A percentile compares a stretch with the other conserved stretches of the same genome.
Conservation (phyloP, 805 yeast species). For the Kuraishia ogatae region DNA sequence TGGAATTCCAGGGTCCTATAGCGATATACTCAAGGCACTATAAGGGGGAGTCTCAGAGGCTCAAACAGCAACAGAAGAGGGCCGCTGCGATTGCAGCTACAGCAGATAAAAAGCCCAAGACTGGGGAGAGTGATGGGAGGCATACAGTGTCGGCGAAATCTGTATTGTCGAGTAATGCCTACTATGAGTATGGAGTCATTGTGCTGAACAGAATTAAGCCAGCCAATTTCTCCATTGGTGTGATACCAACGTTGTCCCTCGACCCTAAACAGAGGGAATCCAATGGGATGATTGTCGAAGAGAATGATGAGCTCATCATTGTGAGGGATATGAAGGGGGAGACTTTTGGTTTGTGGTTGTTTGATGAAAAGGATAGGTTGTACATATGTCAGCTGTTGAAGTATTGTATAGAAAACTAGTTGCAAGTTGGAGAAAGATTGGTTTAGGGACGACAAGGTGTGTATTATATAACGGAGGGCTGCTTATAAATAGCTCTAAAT, state of each 20-base stretch:
- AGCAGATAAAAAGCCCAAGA: neutral
- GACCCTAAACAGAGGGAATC: slow-evolving; percentile 10
- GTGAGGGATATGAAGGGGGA: slow-evolving; percentile 60
- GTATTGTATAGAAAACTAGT: slow-evolving; percentile 2
- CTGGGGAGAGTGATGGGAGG: neutral
- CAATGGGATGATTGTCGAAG: slow-evolving; percentile 54
- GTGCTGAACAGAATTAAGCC: slow-evolving; percentile 62
- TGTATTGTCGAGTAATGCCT: slow-evolving; percentile 15
- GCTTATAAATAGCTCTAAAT: neutral
- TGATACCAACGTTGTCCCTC: slow-evolving; percentile 42
- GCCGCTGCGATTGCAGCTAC: slow-evolving; percentile 5
- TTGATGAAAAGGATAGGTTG: slow-evolving; percentile 57
- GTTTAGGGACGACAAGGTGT: too few relatives aligned
- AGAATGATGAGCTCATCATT: slow-evolving; percentile 61
- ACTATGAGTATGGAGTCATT: slow-evolving; percentile 58
- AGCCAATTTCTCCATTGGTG: slow-evolving; percentile 64
- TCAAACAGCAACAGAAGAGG: slow-evolving; percentile 14
- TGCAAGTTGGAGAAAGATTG: neutral
- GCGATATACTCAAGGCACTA: slow-evolving; percentile 53
- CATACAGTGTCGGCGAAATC: neutral
- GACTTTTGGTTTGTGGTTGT: slow-evolving; percentile 74
- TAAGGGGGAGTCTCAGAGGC: slow-evolving; percentile 8
- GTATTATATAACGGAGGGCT: neutral
- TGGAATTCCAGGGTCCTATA: slow-evolving; percentile 63
- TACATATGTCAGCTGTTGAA: slow-evolving; percentile 41